Percentiles rank a stretch among this genome's conserved stretches.
These are phyloP conservation scores for Syzygium syzygioides DNA, from an alignment of 441 rosid genomes.

Conservation along the genomic window DNA sequence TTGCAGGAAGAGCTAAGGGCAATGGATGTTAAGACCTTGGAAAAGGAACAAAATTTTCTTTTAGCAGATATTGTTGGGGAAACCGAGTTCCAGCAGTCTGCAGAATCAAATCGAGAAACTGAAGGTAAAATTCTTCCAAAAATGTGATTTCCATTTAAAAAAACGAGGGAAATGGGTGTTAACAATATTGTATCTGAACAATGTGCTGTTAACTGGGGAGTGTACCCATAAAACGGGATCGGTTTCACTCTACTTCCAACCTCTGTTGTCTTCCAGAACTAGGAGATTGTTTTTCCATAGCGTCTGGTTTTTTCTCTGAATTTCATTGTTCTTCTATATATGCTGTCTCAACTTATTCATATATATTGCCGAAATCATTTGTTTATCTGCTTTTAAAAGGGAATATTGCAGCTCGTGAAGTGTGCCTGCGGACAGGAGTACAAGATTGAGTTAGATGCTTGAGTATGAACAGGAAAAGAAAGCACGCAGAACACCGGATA, in stretches of 20 bases:
- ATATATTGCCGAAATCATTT: neutral
- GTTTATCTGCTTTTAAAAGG: neutral
- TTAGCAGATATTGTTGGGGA: slow-evolving; percentile 57
- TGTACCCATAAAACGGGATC: neutral
- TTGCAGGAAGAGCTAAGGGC: slow-evolving; percentile 50
- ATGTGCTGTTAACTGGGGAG: neutral
- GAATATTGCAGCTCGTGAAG: neutral
- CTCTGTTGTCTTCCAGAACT: neutral
- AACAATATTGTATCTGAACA: neutral
- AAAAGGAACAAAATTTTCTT: slow-evolving; percentile 47
- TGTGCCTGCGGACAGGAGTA: neutral
- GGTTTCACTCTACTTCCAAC: neutral
- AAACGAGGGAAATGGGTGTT: neutral
- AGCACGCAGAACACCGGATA: neutral
- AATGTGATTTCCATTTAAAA: neutral
- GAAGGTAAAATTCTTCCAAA: neutral
- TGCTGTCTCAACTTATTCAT: neutral
- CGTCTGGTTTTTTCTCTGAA: neutral
- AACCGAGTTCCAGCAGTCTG: slow-evolving; percentile 41
- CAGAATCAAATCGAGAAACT: slow-evolving; percentile 31
- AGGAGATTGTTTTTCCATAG: neutral
- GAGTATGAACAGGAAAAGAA: neutral
- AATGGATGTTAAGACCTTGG: slow-evolving; percentile 38
- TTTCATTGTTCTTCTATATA: neutral
- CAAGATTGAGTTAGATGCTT: neutral